Conservation (phyloP, 139 green algal genomes). For the Chara braunii region DNA sequence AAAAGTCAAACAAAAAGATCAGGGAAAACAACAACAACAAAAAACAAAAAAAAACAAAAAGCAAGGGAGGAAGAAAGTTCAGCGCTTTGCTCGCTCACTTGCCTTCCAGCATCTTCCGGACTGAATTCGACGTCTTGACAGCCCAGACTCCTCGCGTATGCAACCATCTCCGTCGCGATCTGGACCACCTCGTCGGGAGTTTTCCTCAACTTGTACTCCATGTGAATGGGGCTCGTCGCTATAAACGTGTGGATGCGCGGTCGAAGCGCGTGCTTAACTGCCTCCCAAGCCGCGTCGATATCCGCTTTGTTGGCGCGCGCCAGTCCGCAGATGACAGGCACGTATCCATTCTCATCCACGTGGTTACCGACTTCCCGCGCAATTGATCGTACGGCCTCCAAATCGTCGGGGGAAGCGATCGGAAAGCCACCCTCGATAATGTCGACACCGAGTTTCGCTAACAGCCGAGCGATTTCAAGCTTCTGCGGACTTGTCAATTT, state of each 20-base stretch:
- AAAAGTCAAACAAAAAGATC: background rate
- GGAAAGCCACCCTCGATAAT: slow-evolving; percentile 99
- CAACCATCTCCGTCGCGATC: slow-evolving; percentile 78
- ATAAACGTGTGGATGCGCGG: slow-evolving; percentile 97
- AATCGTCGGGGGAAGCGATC: slow-evolving; percentile 91
- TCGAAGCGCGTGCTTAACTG: slow-evolving; percentile 69
- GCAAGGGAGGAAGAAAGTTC: too few species aligned
- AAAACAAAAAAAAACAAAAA: too few species aligned
- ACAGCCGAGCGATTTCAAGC: slow-evolving; percentile 87
- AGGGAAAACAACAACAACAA: background rate
- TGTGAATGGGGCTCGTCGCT: slow-evolving; percentile 92
- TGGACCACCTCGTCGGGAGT: slow-evolving; percentile 75
- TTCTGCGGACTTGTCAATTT: slow-evolving; percentile 88
- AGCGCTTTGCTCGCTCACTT: background rate
- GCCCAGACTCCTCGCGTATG: slow-evolving; percentile 70
- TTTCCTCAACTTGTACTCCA: slow-evolving; percentile 60
- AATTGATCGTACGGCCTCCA: slow-evolving; percentile 85
- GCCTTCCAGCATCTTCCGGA: slow-evolving; percentile 80
- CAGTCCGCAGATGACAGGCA: slow-evolving; percentile 96
- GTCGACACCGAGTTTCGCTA: slow-evolving; percentile 92
- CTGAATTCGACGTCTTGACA: slow-evolving; percentile 97
- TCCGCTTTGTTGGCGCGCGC: slow-evolving; percentile 68
- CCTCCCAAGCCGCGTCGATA: slow-evolving; percentile 81
- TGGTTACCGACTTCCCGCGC: slow-evolving; percentile 71
- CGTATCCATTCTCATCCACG: slow-evolving; percentile 68